Base-by-base conservation (phyloP, 305 asterid species). In the Solanum hybrid region DNA sequence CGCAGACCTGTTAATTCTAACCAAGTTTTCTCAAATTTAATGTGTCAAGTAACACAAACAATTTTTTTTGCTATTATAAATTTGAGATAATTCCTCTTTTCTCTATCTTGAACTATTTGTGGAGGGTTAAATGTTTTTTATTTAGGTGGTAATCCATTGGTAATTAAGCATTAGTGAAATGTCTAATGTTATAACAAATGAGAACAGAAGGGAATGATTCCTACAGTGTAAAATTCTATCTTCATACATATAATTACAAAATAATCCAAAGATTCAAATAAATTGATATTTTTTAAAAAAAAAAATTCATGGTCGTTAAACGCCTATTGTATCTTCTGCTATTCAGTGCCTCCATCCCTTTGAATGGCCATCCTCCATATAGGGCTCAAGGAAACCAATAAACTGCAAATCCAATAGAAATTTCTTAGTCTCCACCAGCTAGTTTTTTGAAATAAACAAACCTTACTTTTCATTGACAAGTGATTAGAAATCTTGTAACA, bases 331-430 rank as follows among this genome's bases (percentile, higher is more conserved):
- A 24, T 69, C 75, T 71, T 40, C 69, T 60, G 46, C 11, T 46
- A 56, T 75, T 92, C 85, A 93, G 90, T 95, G 98, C 92, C 85
- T 95, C 96, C 98, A 95, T 71, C 94, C 92, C 90, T 92, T 92
- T 3, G 92, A 90, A 91, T 93, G 94, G 34, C 97, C 98, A 89
- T 93, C 94, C 86, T 90, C 92, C 90, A 80, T 90, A 79, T 93
- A 94, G 9, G 98, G 96, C 94, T 95, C 98, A 22, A 95, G 95
- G 89, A 95, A 95, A 91, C 97, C 98, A 73, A 95, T 90, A 90
- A 95, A 95, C 98, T 95, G 96, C 93, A 93, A 42, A 27, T 79
- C 16, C 79, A 40, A 79, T 26, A 4, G 75, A 87, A 35, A 32
- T 90, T 56, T 51, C 29, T 31, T 17, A 42, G 71, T 42, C 38